These are phyloP conservation scores for Malus hybrid DNA, from an alignment of 331 rosid genomes.

Conservation along the genomic window DNA sequence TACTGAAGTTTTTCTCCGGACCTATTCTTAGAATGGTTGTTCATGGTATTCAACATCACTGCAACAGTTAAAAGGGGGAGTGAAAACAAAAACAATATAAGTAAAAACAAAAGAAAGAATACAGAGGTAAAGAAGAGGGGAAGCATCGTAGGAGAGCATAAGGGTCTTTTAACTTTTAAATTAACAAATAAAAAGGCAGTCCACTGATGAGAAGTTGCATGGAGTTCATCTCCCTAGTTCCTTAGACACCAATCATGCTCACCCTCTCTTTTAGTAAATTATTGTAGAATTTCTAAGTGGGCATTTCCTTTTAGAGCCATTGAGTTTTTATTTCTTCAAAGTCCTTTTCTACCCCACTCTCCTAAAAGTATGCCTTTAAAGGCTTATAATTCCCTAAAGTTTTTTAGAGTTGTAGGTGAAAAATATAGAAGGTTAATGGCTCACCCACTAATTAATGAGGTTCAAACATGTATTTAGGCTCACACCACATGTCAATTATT, in stretches of 20 bases:
- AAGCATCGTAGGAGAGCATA: constrained; percentile 43
- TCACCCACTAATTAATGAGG: constrained; percentile 18
- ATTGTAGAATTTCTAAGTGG: constrained; percentile 70
- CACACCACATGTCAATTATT: not conserved
- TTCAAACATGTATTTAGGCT: not conserved
- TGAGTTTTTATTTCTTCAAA: constrained; percentile 9
- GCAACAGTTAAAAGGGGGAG: not conserved
- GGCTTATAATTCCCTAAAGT: not conserved
- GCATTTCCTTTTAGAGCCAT: constrained; percentile 66
- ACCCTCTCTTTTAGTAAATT: constrained; percentile 26
- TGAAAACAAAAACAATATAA: not conserved
- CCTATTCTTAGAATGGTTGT: constrained; percentile 28
- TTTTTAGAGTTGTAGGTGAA: constrained; percentile 3
- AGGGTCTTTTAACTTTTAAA: constrained; percentile 34
- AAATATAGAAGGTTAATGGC: constrained; percentile 1
- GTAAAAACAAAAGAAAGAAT: constrained; percentile 3
- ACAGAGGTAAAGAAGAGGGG: constrained; percentile 26
- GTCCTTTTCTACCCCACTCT: constrained; percentile 22
- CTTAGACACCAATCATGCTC: constrained; percentile 33
- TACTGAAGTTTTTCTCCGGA: not conserved
- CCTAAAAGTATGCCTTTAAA: constrained; percentile 15
- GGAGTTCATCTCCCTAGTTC: constrained; percentile 42
- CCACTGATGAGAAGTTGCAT: constrained; percentile 71
- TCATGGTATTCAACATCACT: not conserved
- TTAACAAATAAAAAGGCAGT: constrained; percentile 50